phyloP scores from a whole-genome alignment of 192 early-diverging fungal species.

The Coemansia sp. region DNA sequence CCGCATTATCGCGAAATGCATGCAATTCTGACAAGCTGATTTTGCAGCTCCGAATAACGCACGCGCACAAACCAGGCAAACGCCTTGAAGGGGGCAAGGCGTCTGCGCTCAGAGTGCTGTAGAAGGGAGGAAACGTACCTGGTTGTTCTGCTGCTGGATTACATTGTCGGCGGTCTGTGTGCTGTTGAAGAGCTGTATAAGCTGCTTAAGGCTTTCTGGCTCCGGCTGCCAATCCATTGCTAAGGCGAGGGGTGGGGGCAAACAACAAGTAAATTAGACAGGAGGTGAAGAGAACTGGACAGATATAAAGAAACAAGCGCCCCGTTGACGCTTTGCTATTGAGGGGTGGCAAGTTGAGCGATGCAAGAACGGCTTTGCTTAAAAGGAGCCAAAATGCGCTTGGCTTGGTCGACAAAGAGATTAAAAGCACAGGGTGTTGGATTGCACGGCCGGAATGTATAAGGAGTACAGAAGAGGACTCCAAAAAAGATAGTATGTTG shows the following conservation, averaged over 20 bases:
- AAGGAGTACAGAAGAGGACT: background rate
- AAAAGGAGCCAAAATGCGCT: background rate
- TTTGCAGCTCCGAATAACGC: background rate
- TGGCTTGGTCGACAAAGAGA: background rate
- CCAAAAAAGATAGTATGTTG: background rate
- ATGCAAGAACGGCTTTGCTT: constrained; percentile 4
- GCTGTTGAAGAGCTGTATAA: constrained; percentile 72
- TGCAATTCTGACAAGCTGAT: background rate
- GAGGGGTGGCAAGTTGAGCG: background rate
- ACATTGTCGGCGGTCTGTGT: constrained; percentile 69
- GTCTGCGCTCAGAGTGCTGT: background rate
- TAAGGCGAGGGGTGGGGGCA: background rate
- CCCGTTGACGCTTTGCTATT: background rate
- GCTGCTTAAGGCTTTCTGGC: constrained; percentile 72
- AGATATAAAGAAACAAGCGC: background rate
- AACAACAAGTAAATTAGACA: constrained; percentile 5
- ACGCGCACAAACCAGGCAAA: background rate
- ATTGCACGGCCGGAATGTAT: background rate
- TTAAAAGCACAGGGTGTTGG: background rate
- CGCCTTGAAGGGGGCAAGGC: background rate
- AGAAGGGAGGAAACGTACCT: constrained; percentile 56
- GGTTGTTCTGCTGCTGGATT: constrained; percentile 69
- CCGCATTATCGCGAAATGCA: background rate
- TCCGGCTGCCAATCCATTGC: constrained; percentile 73
- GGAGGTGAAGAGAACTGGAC: background rate